A percentile compares a stretch with the other conserved stretches of the same genome.
Evolutionary conservation across 192 early-diverging fungal species (phyloP).

Genomic region (Coemansia sp.): DNA sequence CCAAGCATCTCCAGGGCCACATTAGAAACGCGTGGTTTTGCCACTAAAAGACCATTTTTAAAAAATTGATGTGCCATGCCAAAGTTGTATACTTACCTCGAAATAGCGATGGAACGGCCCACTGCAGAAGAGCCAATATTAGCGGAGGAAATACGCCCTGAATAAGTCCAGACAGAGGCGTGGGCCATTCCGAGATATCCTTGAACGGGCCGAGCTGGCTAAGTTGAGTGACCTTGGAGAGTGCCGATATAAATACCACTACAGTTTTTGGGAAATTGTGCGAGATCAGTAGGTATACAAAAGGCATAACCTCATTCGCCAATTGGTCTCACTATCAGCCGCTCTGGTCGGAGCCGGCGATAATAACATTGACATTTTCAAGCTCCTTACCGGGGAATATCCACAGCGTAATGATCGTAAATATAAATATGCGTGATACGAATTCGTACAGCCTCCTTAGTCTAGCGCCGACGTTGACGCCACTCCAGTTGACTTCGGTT

Average conservation of each 20-base stretch:
- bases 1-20: not conserved
- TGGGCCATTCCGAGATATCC: constrained; percentile 10
- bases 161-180: constrained; percentile 5
- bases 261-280: not conserved
- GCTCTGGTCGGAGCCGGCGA: not conserved
- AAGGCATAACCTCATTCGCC: not conserved
- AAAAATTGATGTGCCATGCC: not conserved
- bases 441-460: not conserved
- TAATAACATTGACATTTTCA: not conserved
- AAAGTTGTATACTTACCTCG: not conserved
- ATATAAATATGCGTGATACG: not conserved
- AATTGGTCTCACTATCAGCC: not conserved
- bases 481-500: constrained; percentile 8
- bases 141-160: constrained; percentile 18
- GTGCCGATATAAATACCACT: constrained; percentile 15
- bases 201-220: constrained; percentile 5
- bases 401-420: constrained; percentile 5
- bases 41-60: not conserved
- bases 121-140: constrained; percentile 10
- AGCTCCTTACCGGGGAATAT: not conserved
- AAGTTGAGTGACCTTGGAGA: constrained; percentile 7
- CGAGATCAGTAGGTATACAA: not conserved
- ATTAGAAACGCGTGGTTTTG: not conserved
- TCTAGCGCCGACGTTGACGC: not conserved
- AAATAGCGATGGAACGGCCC: not conserved